phyloP scores from a whole-genome alignment of 129 eudicot species.

The Deinandra increscens region DNA sequence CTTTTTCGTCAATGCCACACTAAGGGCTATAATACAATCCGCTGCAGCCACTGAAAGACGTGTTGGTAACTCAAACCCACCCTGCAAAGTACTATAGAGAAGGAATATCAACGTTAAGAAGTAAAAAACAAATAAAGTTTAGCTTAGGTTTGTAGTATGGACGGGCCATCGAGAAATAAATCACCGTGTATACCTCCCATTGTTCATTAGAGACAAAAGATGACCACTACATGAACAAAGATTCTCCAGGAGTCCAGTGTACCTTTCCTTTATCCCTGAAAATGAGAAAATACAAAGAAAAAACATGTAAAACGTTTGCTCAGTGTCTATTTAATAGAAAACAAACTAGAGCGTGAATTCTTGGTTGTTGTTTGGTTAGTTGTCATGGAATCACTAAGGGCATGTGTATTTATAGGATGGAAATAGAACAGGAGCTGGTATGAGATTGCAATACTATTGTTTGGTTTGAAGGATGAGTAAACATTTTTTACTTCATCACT shows the following conservation, averaged over 20 bases:
- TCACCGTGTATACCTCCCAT: slow-evolving; percentile 54
- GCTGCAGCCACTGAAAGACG: slow-evolving; percentile 90
- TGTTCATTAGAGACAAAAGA: slow-evolving; percentile 45
- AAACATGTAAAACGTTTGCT: slow-evolving; percentile 7
- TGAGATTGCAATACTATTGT: background rate
- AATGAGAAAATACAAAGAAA: slow-evolving; percentile 4
- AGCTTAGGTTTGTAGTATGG: background rate
- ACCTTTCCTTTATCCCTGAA: slow-evolving; percentile 63
- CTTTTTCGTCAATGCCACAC: slow-evolving; percentile 55
- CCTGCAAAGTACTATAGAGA: slow-evolving; percentile 60
- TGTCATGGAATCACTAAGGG: background rate
- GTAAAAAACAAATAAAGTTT: background rate
- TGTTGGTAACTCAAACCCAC: slow-evolving; percentile 93
- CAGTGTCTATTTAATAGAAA: background rate
- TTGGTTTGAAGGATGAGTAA: background rate
- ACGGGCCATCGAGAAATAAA: background rate
- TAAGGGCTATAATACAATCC: slow-evolving; percentile 62
- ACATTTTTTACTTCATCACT: background rate
- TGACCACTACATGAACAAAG: slow-evolving; percentile 43
- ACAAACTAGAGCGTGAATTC: background rate
- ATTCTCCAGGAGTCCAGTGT: slow-evolving; percentile 49
- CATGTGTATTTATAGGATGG: background rate
- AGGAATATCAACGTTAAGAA: slow-evolving; percentile 8
- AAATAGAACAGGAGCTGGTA: background rate
- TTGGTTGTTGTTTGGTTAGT: background rate